Evolutionary conservation across 768 basidiomycete genomes (phyloP), one percentile per base, ranked within the genome.

Genomic region (Stropharia rugosoannulata): DNA sequence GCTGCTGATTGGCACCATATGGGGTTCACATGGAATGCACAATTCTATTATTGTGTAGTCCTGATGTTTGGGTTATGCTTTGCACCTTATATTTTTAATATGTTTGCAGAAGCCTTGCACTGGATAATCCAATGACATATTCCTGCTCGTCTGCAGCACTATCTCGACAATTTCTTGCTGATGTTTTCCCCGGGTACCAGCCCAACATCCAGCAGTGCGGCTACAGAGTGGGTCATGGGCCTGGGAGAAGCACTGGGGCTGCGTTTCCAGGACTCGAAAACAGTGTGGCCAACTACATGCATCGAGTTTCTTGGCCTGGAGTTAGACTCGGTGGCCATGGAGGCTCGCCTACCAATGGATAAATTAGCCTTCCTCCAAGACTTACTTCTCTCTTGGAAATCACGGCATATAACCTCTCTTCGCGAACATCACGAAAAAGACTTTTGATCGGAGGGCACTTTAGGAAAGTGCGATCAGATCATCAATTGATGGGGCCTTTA

Each of bases 1-100:
- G 46, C 47, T 0, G 57, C 50, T 0, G 72, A 75, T 50, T 69
- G 68, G 67, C 70, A 64, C 35, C 66, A 67, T 2, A 58, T 75
- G 5, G 72, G 75, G 10, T 70, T 70, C 43, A 36, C 54, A 12
- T 74, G 73, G 70, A 39, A 54, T 4, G 53, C 48, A 4, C 13
- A 49, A 16, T 64, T 68, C 50, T 75, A 69, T 51, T 63, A 66
- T 46, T 57, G 62, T 25, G 29, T 71, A 2, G 68, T 73, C 6
- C 63, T 75, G 8, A 62, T 49, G 0, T 76, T 76, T 57, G 72
- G 73, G 0, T 51, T 64, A 12, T 55, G 64, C 4, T 66, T 69
- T 9, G 70, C 72, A 9, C 71, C 73, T 13, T 73, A 74, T 59
- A 74, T 76, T 38, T 75, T 73, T 64, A 73, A 75, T 54, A 64